These are phyloP conservation scores for Phlebiopsis gigantea DNA, from an alignment of 768 basidiomycete genomes.

Conservation along the genomic window DNA sequence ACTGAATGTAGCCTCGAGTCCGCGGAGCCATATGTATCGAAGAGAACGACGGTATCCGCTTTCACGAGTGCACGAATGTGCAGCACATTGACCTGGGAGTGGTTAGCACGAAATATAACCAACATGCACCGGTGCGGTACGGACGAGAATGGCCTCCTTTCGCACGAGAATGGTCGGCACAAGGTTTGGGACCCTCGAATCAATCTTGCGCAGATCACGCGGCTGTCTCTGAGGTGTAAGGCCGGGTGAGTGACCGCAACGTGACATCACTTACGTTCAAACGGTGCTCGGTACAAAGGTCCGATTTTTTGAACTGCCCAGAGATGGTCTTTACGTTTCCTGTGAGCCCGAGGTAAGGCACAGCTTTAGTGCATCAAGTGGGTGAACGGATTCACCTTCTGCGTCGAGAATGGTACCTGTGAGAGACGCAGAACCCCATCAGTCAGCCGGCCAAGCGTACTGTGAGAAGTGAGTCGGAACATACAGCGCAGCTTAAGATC, in stretches of 20 bases:
- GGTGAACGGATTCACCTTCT: constrained; percentile 49
- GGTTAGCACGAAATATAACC: neutral
- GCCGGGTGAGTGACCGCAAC: neutral
- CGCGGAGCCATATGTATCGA: constrained; percentile 86
- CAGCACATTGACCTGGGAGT: constrained; percentile 75
- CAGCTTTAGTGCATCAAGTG: neutral
- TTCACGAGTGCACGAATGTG: constrained; percentile 95
- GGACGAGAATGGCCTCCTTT: constrained; percentile 80
- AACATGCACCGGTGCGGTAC: constrained; percentile 22
- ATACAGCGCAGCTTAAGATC: constrained; percentile 90
- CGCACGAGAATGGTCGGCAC: constrained; percentile 91
- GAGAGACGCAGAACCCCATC: constrained; percentile 18
- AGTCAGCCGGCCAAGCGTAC: constrained; percentile 3
- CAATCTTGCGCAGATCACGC: constrained; percentile 95
- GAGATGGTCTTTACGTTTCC: constrained; percentile 85
- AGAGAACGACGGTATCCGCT: constrained; percentile 85
- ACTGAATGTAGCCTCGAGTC: constrained; percentile 84
- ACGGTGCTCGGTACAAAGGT: constrained; percentile 81
- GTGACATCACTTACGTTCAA: constrained; percentile 64
- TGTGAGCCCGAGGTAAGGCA: constrained; percentile 25
- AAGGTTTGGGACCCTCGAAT: constrained; percentile 89
- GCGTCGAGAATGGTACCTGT: constrained; percentile 84
- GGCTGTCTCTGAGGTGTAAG: constrained; percentile 45
- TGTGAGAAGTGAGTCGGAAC: constrained; percentile 28
- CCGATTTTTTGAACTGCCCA: constrained; percentile 86